phyloP scores from a whole-genome alignment of 2,329 filamentous ascomycete species.

The Stachybotrys chlorohalonatus region DNA sequence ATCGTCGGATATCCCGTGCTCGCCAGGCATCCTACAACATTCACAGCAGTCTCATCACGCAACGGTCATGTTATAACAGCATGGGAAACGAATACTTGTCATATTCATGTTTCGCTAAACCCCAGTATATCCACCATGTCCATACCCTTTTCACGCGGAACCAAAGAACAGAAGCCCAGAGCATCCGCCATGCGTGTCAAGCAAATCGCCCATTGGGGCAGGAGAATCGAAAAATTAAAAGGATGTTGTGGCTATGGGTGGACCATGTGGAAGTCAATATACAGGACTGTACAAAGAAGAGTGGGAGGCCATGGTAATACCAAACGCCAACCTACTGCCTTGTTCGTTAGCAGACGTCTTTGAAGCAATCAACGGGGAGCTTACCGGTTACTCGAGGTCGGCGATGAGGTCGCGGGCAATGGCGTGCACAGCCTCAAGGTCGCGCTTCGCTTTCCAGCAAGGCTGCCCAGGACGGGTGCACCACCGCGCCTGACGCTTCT shows the following conservation, averaged over 20 bases:
- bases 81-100: too few relatives aligned
- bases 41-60: too few relatives aligned
- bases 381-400: constrained; percentile 5
- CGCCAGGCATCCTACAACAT: too few relatives aligned
- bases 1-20: too few relatives aligned
- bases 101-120: too few relatives aligned
- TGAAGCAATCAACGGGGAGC: neutral
- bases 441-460: constrained; percentile 30
- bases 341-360: too few relatives aligned
- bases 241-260: neutral
- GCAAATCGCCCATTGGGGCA: neutral
- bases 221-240: neutral
- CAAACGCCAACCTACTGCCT: too few relatives aligned
- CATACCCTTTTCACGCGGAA: neutral
- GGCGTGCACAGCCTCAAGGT: constrained; percentile 14
- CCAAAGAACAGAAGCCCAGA: neutral
- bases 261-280: neutral
- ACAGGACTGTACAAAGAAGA: neutral
- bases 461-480: constrained; percentile 18
- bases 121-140: too few relatives aligned
- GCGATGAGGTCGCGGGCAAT: constrained; percentile 18
- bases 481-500: constrained; percentile 19
- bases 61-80: too few relatives aligned
- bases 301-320: too few relatives aligned
- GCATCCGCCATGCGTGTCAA: neutral